Evolutionary conservation across 441 rosid genomes (phyloP).

Genomic region (Populus trichocarpa): DNA sequence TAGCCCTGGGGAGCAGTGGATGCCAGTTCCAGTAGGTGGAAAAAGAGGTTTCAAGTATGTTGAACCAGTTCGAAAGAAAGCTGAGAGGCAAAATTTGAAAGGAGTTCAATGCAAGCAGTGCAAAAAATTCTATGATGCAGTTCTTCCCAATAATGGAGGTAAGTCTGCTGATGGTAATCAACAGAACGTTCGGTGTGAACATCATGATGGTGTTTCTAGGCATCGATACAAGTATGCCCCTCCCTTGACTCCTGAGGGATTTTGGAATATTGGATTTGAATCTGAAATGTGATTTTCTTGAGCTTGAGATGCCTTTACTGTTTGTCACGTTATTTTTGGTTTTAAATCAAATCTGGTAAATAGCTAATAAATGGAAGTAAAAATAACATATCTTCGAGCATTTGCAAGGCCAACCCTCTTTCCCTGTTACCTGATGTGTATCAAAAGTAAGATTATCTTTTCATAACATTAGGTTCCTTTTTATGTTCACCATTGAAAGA

Average conservation of each 20-base stretch:
- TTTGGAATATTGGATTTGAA: constrained; percentile 96
- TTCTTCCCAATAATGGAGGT: constrained; percentile 52
- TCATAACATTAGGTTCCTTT: background rate
- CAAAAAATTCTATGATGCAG: constrained; percentile 94
- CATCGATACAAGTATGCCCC: constrained; percentile 80
- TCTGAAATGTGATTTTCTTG: constrained; percentile 62
- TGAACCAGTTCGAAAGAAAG: constrained; percentile 77
- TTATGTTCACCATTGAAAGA: background rate
- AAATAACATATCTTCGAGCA: background rate
- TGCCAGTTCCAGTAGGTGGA: constrained; percentile 31
- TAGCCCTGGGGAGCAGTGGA: constrained; percentile 35
- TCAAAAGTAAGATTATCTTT: background rate
- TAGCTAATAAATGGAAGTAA: background rate
- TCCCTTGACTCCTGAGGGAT: constrained; percentile 92
- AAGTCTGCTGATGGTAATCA: constrained; percentile 26
- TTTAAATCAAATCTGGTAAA: background rate
- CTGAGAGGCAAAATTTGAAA: constrained; percentile 66
- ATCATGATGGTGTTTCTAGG: constrained; percentile 93
- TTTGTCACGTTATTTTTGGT: background rate
- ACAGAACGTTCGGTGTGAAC: constrained; percentile 66
- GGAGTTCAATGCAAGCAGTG: constrained; percentile 93
- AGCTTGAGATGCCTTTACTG: background rate
- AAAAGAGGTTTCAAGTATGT: constrained; percentile 63
- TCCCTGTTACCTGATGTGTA: background rate
- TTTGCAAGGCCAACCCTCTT: background rate